phyloP scores from a whole-genome alignment of 306 rosid genomes.

The Castanospermum australe region DNA sequence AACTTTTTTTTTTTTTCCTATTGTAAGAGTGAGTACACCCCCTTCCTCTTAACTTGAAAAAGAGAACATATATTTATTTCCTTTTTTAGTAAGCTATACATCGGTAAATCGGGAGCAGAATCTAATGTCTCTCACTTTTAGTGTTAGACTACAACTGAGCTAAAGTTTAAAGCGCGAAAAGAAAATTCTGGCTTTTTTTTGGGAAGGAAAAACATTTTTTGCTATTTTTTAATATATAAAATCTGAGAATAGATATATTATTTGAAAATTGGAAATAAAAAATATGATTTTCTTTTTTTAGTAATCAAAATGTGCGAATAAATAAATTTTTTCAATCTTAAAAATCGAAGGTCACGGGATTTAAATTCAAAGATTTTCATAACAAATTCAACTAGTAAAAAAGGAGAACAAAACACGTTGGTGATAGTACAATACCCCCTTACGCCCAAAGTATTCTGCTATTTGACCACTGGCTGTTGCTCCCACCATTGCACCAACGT shows the following conservation, averaged over 20 bases:
- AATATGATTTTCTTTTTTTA: too few species aligned
- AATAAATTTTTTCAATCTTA: too few species aligned
- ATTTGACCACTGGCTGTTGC: constrained; percentile 83
- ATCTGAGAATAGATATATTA: background rate
- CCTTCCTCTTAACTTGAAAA: background rate
- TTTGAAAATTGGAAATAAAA: background rate
- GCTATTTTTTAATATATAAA: background rate
- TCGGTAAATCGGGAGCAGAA: too few species aligned
- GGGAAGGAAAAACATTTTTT: background rate
- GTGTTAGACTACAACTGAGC: too few species aligned
- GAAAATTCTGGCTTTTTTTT: background rate
- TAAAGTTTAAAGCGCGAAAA: background rate
- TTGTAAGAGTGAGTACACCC: background rate
- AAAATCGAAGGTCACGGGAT: too few species aligned
- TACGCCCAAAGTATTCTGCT: constrained; percentile 76
- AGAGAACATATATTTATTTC: background rate
- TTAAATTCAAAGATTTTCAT: too few species aligned
- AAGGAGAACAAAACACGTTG: background rate
- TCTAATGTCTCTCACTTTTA: too few species aligned
- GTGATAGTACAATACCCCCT: constrained; percentile 54
- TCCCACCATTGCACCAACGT: constrained; percentile 88
- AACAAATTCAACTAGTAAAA: too few species aligned
- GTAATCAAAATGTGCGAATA: too few species aligned
- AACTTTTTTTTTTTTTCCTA: background rate
- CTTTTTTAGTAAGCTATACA: background rate